These are phyloP conservation scores for Zopfia rhizophila DNA, from an alignment of 2,329 filamentous ascomycete species.

Conservation along the genomic window DNA sequence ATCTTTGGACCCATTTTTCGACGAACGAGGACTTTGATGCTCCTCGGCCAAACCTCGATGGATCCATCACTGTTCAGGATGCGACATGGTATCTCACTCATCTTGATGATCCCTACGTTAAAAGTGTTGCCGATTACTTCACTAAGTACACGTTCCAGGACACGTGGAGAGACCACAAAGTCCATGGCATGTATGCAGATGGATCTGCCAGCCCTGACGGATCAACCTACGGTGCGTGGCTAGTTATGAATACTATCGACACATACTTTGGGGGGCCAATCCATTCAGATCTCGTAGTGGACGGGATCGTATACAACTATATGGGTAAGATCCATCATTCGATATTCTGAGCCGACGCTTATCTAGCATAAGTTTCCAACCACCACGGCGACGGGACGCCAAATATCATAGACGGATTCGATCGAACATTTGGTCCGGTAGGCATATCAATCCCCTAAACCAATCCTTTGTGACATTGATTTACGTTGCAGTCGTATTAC, in stretches of 20 bases:
- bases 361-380: slow-evolving; percentile 52
- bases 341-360: too few species aligned
- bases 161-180: slow-evolving; percentile 66
- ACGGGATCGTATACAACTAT: slow-evolving; percentile 73
- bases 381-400: slow-evolving; percentile 72
- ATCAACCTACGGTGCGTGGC: slow-evolving; percentile 67
- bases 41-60: slow-evolving; percentile 60
- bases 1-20: slow-evolving; percentile 68
- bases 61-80: slow-evolving; percentile 66
- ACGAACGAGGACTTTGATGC: slow-evolving; percentile 67
- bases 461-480: too few species aligned
- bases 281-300: slow-evolving; percentile 70
- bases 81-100: slow-evolving; percentile 69
- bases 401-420: slow-evolving; percentile 72
- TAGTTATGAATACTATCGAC: slow-evolving; percentile 72
- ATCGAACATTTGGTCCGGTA: slow-evolving; percentile 73
- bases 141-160: slow-evolving; percentile 73
- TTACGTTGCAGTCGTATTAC: too few species aligned
- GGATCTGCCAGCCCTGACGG: slow-evolving; percentile 62
- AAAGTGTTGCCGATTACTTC: slow-evolving; percentile 68
- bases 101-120: slow-evolving; percentile 63
- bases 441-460: too few species aligned
- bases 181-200: slow-evolving; percentile 65
- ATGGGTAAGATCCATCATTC: too few species aligned
- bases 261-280: slow-evolving; percentile 70